Evolutionary conservation across 1,139 yeast species (phyloP).

Genomic region (Taphrina communis): DNA sequence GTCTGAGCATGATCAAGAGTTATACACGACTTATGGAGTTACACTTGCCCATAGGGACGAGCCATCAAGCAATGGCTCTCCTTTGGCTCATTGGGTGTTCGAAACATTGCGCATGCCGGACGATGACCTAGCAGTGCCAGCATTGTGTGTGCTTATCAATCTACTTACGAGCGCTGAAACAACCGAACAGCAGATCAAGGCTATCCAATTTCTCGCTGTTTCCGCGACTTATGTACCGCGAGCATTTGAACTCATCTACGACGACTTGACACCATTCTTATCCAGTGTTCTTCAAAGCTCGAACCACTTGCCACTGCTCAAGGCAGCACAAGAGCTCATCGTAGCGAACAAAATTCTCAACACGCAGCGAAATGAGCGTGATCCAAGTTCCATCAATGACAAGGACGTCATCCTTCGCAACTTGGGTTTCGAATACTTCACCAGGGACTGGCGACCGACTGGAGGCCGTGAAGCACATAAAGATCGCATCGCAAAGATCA

Average conservation of each 20-base stretch:
- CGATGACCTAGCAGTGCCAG: conserved; percentile 10
- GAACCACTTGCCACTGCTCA: conserved; percentile 5
- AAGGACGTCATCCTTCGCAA: conserved; percentile 1
- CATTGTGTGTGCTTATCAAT: neutral
- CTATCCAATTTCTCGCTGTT: neutral
- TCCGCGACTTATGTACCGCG: conserved; percentile 11
- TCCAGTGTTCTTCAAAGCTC: conserved; percentile 1
- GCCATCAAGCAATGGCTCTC: neutral
- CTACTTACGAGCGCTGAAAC: conserved; percentile 4
- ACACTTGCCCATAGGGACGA: neutral
- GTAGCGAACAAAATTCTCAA: neutral
- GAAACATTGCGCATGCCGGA: neutral
- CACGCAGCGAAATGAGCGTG: neutral
- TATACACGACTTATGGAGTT: neutral
- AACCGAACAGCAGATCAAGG: conserved; percentile 14
- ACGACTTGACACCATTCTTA: conserved; percentile 1
- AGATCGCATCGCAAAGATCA: neutral
- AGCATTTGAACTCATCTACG: conserved; percentile 8
- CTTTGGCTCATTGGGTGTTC: neutral
- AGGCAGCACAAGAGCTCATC: conserved; percentile 11
- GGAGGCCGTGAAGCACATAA: conserved; percentile 1
- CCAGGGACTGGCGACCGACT: neutral
- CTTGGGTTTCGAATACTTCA: conserved; percentile 10
- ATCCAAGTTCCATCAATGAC: neutral
- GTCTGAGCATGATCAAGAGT: conserved; percentile 2